These are phyloP conservation scores for Rhodamnia rubescens DNA, from an alignment of 345 rosid species.

Conservation along the genomic window DNA sequence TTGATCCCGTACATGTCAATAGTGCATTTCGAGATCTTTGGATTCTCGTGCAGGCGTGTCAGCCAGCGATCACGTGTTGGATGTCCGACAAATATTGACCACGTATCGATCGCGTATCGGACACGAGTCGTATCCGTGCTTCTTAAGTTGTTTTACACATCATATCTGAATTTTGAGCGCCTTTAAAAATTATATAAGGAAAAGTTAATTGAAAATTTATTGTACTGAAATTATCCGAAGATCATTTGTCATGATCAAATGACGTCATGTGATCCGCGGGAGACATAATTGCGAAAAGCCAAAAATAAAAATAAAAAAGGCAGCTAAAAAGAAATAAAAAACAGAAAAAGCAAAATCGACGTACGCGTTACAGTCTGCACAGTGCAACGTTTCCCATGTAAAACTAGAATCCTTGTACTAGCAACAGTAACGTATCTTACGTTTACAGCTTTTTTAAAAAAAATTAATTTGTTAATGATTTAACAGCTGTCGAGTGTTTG, in stretches of 20 bases:
- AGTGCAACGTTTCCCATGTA: neutral
- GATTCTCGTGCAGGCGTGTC: too few species aligned
- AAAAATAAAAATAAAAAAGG: neutral
- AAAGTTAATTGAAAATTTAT: neutral
- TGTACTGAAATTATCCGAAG: neutral
- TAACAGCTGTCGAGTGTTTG: neutral
- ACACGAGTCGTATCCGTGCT: too few species aligned
- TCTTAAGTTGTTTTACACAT: neutral
- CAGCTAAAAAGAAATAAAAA: neutral
- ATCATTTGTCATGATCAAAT: neutral
- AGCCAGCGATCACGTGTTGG: too few species aligned
- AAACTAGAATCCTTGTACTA: too few species aligned
- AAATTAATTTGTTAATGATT: neutral
- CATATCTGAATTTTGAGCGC: neutral
- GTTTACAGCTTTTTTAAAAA: neutral
- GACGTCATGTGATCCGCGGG: neutral
- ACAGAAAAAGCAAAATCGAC: neutral
- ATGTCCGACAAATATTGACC: too few species aligned
- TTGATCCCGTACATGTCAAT: too few species aligned
- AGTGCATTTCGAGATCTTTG: too few species aligned
- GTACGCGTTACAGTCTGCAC: neutral
- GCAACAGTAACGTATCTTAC: neutral
- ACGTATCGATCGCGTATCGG: too few species aligned
- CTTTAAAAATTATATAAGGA: neutral
- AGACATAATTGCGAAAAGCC: neutral